Base-by-base conservation (phyloP, 2,329 filamentous ascomycete genomes). In the Cytospora paraplurivora region DNA sequence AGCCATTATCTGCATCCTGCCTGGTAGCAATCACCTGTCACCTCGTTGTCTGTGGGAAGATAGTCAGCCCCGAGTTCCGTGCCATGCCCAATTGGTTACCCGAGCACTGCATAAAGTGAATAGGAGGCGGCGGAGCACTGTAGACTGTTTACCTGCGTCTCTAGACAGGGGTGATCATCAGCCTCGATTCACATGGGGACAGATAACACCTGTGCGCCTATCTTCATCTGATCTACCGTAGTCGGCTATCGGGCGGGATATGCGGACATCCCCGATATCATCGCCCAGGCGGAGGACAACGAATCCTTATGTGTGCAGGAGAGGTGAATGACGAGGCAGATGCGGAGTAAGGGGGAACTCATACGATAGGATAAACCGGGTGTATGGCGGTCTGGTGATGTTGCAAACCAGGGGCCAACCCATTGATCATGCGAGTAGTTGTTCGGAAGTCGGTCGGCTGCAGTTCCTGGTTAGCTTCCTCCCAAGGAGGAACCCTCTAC, bases 221-320 rank as follows among this genome's bases (percentile, higher is more conserved):
- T 55, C 59, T 41, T 21, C 59, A 38, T 41, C 59, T 61, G 59
- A 41, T 55, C 21, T 32, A 41, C 56, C 52, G 41, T 34, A 61
- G 37, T 34, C 63, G 63, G 63, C 60, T 65, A 34, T 65, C 63
- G 63, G 59, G 63, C 63, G 63, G 63, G 60, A 63, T 63, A 59
- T 55, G 44, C 59, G 59, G 62, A 65, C 55, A 62, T 65, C 32
- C 63, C 63, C 59, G 63, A 65, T 65, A 62, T 59, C 62, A 59
- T 51, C 63, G 34, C 59, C 49, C 59, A 55, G 55, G 59, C 59
- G 49, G 47, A 61, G 51, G 54, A 61, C 44, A 55, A 52, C 35
- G 33, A 27, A 27, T 27, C 27, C 4, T 27, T 27, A 27, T 27
- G 27, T 27, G 27, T 27, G 27, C 27, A 19, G 10, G 7, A 21